Conservation (phyloP, 78 protist genomes). For the Cavenderia fasciculata region DNA sequence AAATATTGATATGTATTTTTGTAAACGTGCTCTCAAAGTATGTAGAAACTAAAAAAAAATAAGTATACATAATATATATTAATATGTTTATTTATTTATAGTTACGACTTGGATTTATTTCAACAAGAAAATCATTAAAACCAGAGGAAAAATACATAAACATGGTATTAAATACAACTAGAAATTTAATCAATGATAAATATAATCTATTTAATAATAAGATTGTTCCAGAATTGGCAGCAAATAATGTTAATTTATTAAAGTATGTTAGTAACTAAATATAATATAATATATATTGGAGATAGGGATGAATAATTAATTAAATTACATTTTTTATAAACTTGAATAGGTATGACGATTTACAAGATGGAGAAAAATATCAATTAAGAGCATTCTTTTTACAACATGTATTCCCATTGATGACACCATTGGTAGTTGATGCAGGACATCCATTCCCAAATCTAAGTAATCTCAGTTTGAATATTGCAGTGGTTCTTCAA, state of each 20-base stretch:
- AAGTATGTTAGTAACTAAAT: background rate
- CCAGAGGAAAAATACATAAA: conserved; percentile 70
- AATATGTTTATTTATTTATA: background rate
- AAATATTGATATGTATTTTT: conserved; percentile 62
- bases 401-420: conserved; percentile 72
- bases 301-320: too few relatives aligned
- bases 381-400: conserved; percentile 68
- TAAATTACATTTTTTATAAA: too few relatives aligned
- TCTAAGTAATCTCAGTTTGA: conserved; percentile 46
- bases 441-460: conserved; percentile 81
- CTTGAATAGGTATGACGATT: background rate
- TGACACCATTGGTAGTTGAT: conserved; percentile 77
- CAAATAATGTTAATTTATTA: conserved; percentile 36
- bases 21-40: conserved; percentile 58
- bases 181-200: conserved; percentile 56
- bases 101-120: conserved; percentile 52
- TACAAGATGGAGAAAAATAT: conserved; percentile 21
- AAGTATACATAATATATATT: background rate
- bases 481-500: conserved; percentile 29
- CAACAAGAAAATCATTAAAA: conserved; percentile 61
- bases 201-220: conserved; percentile 37
- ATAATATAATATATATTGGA: too few relatives aligned
- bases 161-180: conserved; percentile 62
- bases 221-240: conserved; percentile 23
- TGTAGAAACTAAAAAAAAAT: background rate